phyloP scores from a whole-genome alignment of 495 filamentous ascomycete species.

The Tetracladium setigerum region DNA sequence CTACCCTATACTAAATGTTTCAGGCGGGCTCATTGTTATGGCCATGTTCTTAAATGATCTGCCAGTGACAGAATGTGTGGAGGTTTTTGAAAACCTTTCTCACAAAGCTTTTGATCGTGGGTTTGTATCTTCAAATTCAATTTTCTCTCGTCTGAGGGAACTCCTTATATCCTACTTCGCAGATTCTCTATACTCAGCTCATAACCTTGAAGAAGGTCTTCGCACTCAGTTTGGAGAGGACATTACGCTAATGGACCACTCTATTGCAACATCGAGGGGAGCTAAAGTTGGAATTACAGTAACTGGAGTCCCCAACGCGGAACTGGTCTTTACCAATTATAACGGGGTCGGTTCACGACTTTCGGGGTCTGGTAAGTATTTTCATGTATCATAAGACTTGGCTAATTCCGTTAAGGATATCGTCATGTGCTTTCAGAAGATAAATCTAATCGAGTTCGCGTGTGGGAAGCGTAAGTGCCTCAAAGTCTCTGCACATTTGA shows the following conservation, averaged over 20 bases:
- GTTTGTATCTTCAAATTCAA: background rate
- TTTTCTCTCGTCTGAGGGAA: conserved; percentile 6
- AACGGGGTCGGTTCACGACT: conserved; percentile 13
- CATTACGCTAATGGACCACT: conserved; percentile 10
- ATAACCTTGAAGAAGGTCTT: conserved; percentile 12
- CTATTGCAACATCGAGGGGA: conserved; percentile 4
- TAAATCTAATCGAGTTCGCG: background rate
- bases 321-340: conserved; percentile 22
- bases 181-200: conserved; percentile 14
- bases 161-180: conserved; percentile 11
- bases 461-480: conserved; percentile 20
- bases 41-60: conserved; percentile 15
- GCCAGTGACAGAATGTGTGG: conserved; percentile 13
- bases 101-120: conserved; percentile 9
- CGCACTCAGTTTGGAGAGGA: conserved; percentile 13
- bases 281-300: conserved; percentile 17
- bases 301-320: conserved; percentile 11
- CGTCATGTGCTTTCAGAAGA: conserved; percentile 2
- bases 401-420: conserved; percentile 8
- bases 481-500: background rate
- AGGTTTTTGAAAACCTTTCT: conserved; percentile 13
- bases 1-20: background rate
- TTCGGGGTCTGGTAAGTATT: conserved; percentile 4
- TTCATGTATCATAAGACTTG: background rate
- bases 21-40: conserved; percentile 11